Percentiles rank a stretch among this genome's conserved stretches.
These are phyloP conservation scores for Fusarium setosum DNA, from an alignment of 2,329 filamentous ascomycete species.

Conservation along the genomic window DNA sequence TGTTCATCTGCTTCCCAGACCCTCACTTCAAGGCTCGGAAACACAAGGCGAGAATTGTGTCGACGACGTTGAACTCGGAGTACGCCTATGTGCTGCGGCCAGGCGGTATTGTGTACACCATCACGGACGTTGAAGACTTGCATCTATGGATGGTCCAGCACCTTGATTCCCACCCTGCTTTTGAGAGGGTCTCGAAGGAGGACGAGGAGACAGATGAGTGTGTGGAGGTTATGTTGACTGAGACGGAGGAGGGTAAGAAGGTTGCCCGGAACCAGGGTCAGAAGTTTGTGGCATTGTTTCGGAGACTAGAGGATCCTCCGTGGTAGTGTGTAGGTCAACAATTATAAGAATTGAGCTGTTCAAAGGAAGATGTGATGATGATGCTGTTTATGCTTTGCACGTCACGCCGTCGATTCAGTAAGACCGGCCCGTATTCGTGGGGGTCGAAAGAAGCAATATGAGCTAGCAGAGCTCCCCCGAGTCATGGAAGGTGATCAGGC, in stretches of 20 bases:
- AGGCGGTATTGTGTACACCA: constrained; percentile 91
- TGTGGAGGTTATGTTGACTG: constrained; percentile 78
- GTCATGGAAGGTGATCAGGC: background rate
- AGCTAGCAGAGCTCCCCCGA: constrained; percentile 7
- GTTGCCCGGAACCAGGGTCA: constrained; percentile 89
- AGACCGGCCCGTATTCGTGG: no score
- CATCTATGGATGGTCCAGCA: constrained; percentile 94
- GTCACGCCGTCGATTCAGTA: no score
- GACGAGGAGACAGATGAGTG: constrained; percentile 77
- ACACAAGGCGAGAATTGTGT: constrained; percentile 96
- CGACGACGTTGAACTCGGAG: constrained; percentile 87
- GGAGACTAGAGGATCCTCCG: constrained; percentile 80
- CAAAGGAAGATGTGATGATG: no score
- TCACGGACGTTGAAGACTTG: constrained; percentile 95
- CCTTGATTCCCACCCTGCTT: constrained; percentile 81
- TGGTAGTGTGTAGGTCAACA: constrained; percentile 67
- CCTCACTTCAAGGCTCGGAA: constrained; percentile 98
- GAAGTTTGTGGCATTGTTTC: constrained; percentile 92
- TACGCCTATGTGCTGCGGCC: constrained; percentile 90
- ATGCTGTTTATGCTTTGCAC: no score
- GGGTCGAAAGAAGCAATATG: background rate
- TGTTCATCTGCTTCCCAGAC: constrained; percentile 98
- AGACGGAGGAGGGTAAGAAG: constrained; percentile 98
- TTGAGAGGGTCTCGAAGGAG: constrained; percentile 77
- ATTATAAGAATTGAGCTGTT: background rate